phyloP scores from a whole-genome alignment of 345 rosid genomes.

The Brassica incana region DNA sequence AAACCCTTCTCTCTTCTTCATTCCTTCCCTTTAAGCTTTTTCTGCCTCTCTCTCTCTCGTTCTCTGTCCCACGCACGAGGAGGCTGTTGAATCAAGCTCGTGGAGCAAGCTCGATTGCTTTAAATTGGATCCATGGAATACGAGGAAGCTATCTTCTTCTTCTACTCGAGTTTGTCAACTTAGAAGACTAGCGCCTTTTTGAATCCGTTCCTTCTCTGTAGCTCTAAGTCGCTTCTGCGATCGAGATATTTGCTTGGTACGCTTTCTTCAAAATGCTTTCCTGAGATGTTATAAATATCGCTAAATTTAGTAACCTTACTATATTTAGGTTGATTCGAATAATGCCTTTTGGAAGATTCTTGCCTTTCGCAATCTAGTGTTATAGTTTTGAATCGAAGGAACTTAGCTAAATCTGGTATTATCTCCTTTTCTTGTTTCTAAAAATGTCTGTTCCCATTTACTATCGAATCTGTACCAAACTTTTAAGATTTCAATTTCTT shows the following conservation, averaged over 20 bases:
- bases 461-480: neutral
- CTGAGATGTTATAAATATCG: neutral
- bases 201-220: neutral
- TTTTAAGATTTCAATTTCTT: neutral
- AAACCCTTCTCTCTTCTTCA: slow-evolving; percentile 15
- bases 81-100: slow-evolving; percentile 22
- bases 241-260: slow-evolving; percentile 6
- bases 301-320: slow-evolving; percentile 14
- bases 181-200: neutral
- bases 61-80: slow-evolving; percentile 6
- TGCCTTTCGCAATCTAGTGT: neutral
- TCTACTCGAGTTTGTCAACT: neutral
- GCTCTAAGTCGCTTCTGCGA: slow-evolving; percentile 17
- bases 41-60: slow-evolving; percentile 17
- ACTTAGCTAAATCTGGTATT: slow-evolving; percentile 17
- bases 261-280: slow-evolving; percentile 17
- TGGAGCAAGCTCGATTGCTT: slow-evolving; percentile 8
- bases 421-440: slow-evolving; percentile 4
- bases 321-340: slow-evolving; percentile 6
- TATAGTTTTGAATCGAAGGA: neutral
- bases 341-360: neutral
- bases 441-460: neutral
- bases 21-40: neutral
- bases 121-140: slow-evolving; percentile 20
- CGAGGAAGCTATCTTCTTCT: neutral